Percentiles rank a stretch among this genome's conserved stretches.
Conservation (phyloP, 306 rosid genomes). For the Sophora flavescens region DNA sequence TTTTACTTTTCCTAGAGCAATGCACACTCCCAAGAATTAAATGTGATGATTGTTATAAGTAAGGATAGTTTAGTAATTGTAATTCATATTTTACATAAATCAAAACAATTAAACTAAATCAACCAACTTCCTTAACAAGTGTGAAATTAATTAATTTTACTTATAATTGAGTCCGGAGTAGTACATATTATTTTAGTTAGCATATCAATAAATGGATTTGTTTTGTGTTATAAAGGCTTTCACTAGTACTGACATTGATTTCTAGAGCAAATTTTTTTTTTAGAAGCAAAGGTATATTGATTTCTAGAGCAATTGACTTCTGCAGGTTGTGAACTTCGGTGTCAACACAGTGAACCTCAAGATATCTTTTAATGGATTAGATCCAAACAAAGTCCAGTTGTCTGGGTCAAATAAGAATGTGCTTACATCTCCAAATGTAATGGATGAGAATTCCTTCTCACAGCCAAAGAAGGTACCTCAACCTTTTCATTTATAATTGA, state of each 20-base stretch:
- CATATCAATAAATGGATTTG: conserved; percentile 11
- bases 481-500: background rate
- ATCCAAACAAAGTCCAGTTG: conserved; percentile 48
- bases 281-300: too few species aligned
- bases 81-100: too few species aligned
- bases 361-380: conserved; percentile 61
- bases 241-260: conserved; percentile 21
- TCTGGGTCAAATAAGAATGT: conserved; percentile 69
- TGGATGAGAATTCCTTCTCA: conserved; percentile 88
- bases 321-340: conserved; percentile 89
- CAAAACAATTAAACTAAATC: too few species aligned
- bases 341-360: conserved; percentile 59
- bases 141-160: too few species aligned
- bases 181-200: background rate
- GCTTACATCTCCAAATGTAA: conserved; percentile 71
- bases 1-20: too few species aligned
- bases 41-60: too few species aligned
- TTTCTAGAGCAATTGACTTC: conserved; percentile 38
- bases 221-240: conserved; percentile 10
- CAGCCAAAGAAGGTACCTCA: conserved; percentile 74
- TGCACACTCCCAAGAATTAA: too few species aligned
- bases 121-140: too few species aligned
- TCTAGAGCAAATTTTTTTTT: conserved; percentile 30
- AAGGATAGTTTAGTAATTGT: too few species aligned
- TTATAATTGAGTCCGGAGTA: too few species aligned